Evolutionary conservation across 371 early-diverging fungal species (phyloP).

Genomic region (Funneliformis caledonium): DNA sequence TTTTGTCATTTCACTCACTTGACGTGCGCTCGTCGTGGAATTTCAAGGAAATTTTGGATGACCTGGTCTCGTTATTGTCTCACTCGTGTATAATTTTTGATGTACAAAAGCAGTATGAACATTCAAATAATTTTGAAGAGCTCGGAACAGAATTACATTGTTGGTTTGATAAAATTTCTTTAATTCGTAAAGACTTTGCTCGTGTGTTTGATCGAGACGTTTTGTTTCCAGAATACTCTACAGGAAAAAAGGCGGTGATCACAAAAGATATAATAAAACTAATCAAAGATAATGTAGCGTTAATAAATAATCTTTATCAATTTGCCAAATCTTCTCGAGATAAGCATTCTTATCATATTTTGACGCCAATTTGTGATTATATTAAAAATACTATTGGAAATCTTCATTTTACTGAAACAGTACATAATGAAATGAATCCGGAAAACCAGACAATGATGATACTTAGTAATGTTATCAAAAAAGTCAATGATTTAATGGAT

Average conservation of each 20-base stretch:
- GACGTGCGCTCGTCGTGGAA: slow-evolving; percentile 48
- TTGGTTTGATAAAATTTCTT: slow-evolving; percentile 41
- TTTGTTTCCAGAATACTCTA: slow-evolving; percentile 23
- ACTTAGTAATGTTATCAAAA: background rate
- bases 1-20: slow-evolving; percentile 39
- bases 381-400: background rate
- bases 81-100: slow-evolving; percentile 47
- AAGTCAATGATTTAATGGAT: slow-evolving; percentile 29
- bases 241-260: slow-evolving; percentile 8
- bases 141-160: slow-evolving; percentile 39
- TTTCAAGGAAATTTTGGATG: slow-evolving; percentile 58
- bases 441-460: background rate
- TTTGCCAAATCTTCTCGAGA: background rate
- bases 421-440: background rate
- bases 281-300: background rate
- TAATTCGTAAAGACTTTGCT: slow-evolving; percentile 31
- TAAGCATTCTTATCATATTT: slow-evolving; percentile 24
- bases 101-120: slow-evolving; percentile 36
- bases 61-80: slow-evolving; percentile 51
- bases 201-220: background rate
- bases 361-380: slow-evolving; percentile 28
- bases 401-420: background rate
- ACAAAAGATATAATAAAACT: background rate
- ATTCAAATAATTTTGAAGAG: slow-evolving; percentile 15
- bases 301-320: slow-evolving; percentile 1